Evolutionary conservation across 495 filamentous ascomycete genomes (phyloP).

Genomic region (Hypoxylon fragiforme): DNA sequence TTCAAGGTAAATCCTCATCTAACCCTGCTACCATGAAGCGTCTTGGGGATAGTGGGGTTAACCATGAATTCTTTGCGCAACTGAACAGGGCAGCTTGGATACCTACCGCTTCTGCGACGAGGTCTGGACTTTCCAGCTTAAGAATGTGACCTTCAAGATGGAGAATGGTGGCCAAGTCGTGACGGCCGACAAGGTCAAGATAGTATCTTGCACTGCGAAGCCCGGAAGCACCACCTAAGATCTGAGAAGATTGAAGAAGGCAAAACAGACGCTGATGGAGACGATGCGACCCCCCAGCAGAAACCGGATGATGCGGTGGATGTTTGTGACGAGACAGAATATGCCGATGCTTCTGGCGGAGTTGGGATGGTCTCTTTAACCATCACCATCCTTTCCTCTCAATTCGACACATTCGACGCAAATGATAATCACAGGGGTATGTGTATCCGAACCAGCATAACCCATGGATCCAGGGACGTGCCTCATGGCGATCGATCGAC

Average conservation of each 20-base stretch:
- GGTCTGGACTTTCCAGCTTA: conserved; percentile 99
- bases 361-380: neutral
- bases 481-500: neutral
- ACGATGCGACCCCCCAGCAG: too few relatives aligned
- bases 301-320: too few relatives aligned
- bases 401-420: neutral
- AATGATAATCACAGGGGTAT: neutral
- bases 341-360: too few relatives aligned
- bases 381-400: neutral
- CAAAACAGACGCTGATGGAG: too few relatives aligned
- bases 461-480: neutral
- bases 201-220: conserved; percentile 93
- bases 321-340: too few relatives aligned
- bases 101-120: conserved; percentile 99
- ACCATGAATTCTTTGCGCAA: neutral
- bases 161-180: conserved; percentile 67
- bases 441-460: neutral
- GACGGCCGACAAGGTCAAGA: conserved; percentile 83
- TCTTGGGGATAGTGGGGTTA: too few relatives aligned
- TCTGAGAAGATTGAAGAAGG: too few relatives aligned
- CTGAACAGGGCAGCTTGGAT: conserved; percentile 83
- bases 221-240: conserved; percentile 52
- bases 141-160: conserved; percentile 97
- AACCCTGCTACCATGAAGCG: too few relatives aligned
- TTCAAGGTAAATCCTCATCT: conserved; percentile 78